Percentiles rank a stretch among this genome's conserved stretches.
These are phyloP conservation scores for Spencermartinsiella ligniputridi DNA, from an alignment of 1,139 yeast genomes.

Conservation along the genomic window DNA sequence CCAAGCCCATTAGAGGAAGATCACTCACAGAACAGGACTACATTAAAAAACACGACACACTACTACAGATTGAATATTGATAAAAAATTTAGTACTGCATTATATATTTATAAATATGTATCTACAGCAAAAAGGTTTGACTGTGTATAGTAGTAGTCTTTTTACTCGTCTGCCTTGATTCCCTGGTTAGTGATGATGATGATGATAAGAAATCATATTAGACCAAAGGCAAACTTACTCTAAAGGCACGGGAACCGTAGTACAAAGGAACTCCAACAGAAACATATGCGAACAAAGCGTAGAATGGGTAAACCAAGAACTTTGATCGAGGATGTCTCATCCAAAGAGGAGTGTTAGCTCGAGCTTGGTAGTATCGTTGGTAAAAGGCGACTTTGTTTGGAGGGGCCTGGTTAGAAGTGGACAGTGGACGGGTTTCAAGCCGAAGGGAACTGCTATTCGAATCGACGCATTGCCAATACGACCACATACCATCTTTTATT, in stretches of 20 bases:
- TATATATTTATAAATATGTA: neutral
- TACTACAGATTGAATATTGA: neutral
- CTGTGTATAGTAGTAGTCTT: too few species aligned
- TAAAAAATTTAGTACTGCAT: constrained; percentile 1
- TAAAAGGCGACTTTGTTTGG: constrained; percentile 35
- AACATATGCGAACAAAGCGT: constrained; percentile 74
- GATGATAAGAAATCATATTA: neutral
- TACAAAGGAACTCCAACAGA: constrained; percentile 60
- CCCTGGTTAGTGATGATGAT: constrained; percentile 14
- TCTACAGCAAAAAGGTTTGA: constrained; percentile 1
- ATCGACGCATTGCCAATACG: too few species aligned
- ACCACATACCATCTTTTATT: neutral
- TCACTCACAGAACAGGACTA: neutral
- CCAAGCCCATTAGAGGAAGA: neutral
- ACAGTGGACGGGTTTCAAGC: too few species aligned
- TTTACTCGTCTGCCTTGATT: constrained; percentile 12
- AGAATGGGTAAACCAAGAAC: constrained; percentile 81
- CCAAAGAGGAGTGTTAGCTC: constrained; percentile 36
- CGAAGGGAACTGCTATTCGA: too few species aligned
- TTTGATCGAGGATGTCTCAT: constrained; percentile 59
- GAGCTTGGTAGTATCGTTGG: constrained; percentile 38
- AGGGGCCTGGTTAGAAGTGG: constrained; percentile 11
- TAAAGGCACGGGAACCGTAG: constrained; percentile 71
- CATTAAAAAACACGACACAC: neutral
- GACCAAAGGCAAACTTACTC: constrained; percentile 15